Conservation (phyloP, 352 stramenopile species). For the Phytophthora chlamydospora region DNA sequence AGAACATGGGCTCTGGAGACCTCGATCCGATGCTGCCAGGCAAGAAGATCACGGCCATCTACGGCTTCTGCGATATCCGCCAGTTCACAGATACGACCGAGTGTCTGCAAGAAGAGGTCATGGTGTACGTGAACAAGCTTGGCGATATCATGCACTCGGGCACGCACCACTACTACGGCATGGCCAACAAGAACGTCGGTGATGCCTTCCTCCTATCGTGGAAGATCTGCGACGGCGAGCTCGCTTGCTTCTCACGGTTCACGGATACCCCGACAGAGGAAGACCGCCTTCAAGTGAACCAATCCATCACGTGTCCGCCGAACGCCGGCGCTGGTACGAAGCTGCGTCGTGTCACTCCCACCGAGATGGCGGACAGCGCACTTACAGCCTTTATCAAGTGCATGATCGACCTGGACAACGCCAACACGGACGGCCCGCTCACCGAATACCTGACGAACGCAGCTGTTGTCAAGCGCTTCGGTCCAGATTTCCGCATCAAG, state of each 20-base stretch:
- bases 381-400: constrained; percentile 96
- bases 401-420: constrained; percentile 89
- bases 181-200: constrained; percentile 91
- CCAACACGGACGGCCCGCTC: constrained; percentile 74
- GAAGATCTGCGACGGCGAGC: constrained; percentile 90
- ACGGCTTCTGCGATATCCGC: constrained; percentile 95
- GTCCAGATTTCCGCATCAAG: constrained; percentile 78
- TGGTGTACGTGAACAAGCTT: constrained; percentile 94
- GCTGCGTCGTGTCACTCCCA: constrained; percentile 76
- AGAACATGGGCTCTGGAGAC: constrained; percentile 89
- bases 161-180: constrained; percentile 86
- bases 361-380: constrained; percentile 93
- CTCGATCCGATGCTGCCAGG: constrained; percentile 90
- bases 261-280: constrained; percentile 79
- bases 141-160: constrained; percentile 90
- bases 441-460: constrained; percentile 73
- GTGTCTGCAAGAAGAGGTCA: constrained; percentile 91
- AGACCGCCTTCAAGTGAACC: constrained; percentile 74
- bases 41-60: constrained; percentile 93
- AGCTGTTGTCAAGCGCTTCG: constrained; percentile 87
- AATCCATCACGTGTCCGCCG: constrained; percentile 70
- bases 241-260: constrained; percentile 81
- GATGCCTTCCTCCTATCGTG: constrained; percentile 95
- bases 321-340: constrained; percentile 72
- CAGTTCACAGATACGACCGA: constrained; percentile 93